These are phyloP conservation scores for Termitomyces sp. DNA, from an alignment of 768 basidiomycete genomes.

Conservation along the genomic window DNA sequence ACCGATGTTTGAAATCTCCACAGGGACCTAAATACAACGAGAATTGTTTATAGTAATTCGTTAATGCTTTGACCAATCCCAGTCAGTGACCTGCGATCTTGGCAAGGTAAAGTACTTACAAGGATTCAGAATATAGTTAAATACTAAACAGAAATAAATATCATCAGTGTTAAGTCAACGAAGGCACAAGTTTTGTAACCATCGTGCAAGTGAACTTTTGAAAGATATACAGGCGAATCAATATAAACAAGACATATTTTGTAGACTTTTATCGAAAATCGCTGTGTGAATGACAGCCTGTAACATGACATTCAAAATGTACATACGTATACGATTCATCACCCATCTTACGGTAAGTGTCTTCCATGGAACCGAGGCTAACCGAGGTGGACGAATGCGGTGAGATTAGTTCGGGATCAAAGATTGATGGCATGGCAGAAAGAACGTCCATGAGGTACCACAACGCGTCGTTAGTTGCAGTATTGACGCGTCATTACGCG, in stretches of 20 bases:
- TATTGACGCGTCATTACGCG: slow-evolving; percentile 43
- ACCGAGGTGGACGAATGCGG: slow-evolving; percentile 14
- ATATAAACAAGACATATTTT: neutral
- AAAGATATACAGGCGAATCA: neutral
- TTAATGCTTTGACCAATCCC: neutral
- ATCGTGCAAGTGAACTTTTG: neutral
- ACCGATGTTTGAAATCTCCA: neutral
- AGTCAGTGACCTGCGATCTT: neutral
- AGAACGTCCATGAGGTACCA: slow-evolving; percentile 12
- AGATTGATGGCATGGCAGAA: slow-evolving; percentile 16
- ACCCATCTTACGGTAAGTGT: neutral
- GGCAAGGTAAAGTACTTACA: neutral
- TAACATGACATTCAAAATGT: neutral
- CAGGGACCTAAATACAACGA: neutral
- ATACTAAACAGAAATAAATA: too few species aligned
- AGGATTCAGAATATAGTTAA: too few species aligned
- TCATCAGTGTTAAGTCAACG: too few species aligned
- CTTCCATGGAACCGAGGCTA: slow-evolving; percentile 20
- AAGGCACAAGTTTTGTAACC: neutral
- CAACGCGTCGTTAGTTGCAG: slow-evolving; percentile 10
- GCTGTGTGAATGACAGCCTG: neutral
- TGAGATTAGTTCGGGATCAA: slow-evolving; percentile 19
- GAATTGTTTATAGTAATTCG: neutral
- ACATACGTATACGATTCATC: neutral
- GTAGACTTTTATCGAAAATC: neutral